phyloP scores from a whole-genome alignment of 257 asterid genomes.

The Solanum habrochaites region DNA sequence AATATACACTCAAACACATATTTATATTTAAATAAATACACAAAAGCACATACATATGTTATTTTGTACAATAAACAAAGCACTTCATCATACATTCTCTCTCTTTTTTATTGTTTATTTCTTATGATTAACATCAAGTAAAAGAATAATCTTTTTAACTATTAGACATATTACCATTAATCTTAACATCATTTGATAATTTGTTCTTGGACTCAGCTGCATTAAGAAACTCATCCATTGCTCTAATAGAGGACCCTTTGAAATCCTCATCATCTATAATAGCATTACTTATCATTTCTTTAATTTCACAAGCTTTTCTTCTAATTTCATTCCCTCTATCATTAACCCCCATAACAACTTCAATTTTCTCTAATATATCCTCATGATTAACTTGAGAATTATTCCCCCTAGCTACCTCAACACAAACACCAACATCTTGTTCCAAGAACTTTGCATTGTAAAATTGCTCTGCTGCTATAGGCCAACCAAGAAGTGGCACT shows the following conservation, averaged over 20 bases:
- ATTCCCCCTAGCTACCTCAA: slow-evolving; percentile 48
- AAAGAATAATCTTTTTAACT: neutral
- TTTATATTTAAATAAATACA: neutral
- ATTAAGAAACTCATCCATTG: slow-evolving; percentile 33
- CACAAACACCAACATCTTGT: slow-evolving; percentile 35
- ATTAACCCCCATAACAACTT: slow-evolving; percentile 31
- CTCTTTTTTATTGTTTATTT: too few relatives aligned
- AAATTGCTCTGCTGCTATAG: slow-evolving; percentile 50
- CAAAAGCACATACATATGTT: neutral
- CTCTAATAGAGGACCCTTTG: slow-evolving; percentile 33
- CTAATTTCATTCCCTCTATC: slow-evolving; percentile 18
- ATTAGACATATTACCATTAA: neutral
- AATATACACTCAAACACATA: neutral
- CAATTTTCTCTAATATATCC: slow-evolving; percentile 27
- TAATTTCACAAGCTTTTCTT: slow-evolving; percentile 16
- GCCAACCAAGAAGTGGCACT: slow-evolving; percentile 50
- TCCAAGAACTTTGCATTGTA: slow-evolving; percentile 39
- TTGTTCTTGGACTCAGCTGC: slow-evolving; percentile 22
- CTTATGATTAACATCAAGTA: neutral
- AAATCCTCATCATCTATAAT: slow-evolving; percentile 10
- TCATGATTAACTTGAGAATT: slow-evolving; percentile 28
- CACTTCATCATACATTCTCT: neutral
- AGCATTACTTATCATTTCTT: slow-evolving; percentile 17
- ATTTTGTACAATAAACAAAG: neutral
- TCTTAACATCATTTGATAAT: neutral